Evolutionary conservation across 2,329 filamentous ascomycete species (phyloP), one percentile per base, ranked within the genome.

Genomic region (Botrytis hyacinthi): DNA sequence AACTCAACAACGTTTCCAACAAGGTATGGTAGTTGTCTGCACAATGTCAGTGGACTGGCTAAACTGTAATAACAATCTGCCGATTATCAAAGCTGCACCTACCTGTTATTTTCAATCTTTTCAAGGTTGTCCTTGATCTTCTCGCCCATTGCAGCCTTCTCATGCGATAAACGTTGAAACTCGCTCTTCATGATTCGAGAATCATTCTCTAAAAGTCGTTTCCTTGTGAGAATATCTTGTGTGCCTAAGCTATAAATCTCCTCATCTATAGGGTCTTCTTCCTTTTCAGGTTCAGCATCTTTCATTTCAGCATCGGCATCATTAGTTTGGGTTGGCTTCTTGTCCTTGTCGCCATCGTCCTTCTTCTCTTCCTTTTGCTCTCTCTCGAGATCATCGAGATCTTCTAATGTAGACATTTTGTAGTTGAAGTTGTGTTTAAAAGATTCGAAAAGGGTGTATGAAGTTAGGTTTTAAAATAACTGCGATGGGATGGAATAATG

Each of bases 111-210:
- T 78, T 97, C 95, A 81, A 99, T 99, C 89, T 99, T 99, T 79
- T 99, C 97, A 80, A 93, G 86, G 81, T 99, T 99, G 82, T 99
- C 96, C 88, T 98, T 98, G 84, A 99, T 98, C 87, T 98, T 98
- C 84, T 98, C 95, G 74, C 91, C 91, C 96, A 99, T 99, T 67
- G 93, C 91, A 68, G 92, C 90, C 86, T 97, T 97, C 85, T 99
- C 96, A 81, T 99, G 96, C 80, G 92, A 92, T 85, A 99, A 87
- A 79, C 96, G 92, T 82, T 97, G 95, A 80, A 90, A 94, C 84
- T 99, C 96, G 87, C 94, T 97, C 87, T 93, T 95, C 94, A 99
- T 98, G 84, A 99, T 98, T 80, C 96, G 90, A 80, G 96, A 93
- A 84, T 99, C 96, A 84, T 99, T 99, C 84, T 99, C 96, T 77